Conservation (phyloP, 257 asterid species). For the Mentha longifolia region DNA sequence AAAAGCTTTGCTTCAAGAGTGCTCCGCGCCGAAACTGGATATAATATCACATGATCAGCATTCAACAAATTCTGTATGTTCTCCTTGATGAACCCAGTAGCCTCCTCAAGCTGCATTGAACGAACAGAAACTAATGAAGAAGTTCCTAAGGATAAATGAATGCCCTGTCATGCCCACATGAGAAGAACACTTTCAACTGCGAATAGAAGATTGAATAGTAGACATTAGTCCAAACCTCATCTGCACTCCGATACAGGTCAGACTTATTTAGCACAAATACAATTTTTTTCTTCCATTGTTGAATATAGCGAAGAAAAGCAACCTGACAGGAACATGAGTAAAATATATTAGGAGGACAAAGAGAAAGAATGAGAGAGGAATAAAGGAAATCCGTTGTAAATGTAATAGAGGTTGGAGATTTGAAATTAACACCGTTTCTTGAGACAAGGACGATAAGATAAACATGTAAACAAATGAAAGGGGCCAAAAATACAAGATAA, state of each 20-base stretch:
- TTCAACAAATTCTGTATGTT: slow-evolving; percentile 75
- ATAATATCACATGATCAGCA: slow-evolving; percentile 69
- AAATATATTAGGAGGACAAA: slow-evolving; percentile 32
- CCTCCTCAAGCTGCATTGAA: slow-evolving; percentile 79
- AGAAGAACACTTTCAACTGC: slow-evolving; percentile 22
- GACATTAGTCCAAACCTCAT: slow-evolving; percentile 65
- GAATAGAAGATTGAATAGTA: slow-evolving; percentile 33
- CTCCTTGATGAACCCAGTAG: slow-evolving; percentile 77
- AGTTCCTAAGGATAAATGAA: slow-evolving; percentile 24
- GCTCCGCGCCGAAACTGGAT: slow-evolving; percentile 87
- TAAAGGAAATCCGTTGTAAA: background rate
- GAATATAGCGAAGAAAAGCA: slow-evolving; percentile 88
- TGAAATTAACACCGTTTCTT: background rate
- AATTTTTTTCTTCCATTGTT: slow-evolving; percentile 90
- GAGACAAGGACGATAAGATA: slow-evolving; percentile 6
- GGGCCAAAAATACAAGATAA: background rate
- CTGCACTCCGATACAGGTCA: slow-evolving; percentile 69
- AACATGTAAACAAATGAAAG: slow-evolving; percentile 2
- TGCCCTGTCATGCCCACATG: slow-evolving; percentile 4
- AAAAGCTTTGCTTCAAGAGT: slow-evolving; percentile 89
- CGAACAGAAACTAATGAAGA: slow-evolving; percentile 35
- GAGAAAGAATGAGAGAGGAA: slow-evolving; percentile 21
- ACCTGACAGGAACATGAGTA: slow-evolving; percentile 57
- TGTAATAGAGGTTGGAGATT: background rate
- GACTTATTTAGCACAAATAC: slow-evolving; percentile 91